Evolutionary conservation across 1,284 basidiomycete genomes (phyloP), one percentile per base, ranked within the genome.

Genomic region (Austropuccinia psidii): DNA sequence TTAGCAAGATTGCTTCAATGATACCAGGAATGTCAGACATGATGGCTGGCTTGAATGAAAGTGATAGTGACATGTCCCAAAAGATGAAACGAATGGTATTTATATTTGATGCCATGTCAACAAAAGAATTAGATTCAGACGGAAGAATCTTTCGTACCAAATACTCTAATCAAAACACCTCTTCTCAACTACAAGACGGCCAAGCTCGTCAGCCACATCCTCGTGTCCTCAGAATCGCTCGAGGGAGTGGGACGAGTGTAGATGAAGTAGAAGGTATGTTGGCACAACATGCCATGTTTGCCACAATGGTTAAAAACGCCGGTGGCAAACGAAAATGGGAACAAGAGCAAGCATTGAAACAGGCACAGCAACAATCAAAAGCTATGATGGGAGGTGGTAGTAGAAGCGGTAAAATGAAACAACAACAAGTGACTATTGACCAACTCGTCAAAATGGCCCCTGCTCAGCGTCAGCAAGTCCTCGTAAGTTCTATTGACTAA

Each of bases 1-100:
- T 99, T 73, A 93, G 90, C 78, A 98, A 98, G 83, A 93, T 99
- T 78, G 94, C 95, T 17, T 93, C 91, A 24, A 98, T 98, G 93
- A 98, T 99, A 75, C 95, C 95, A 2, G 95, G 95, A 37, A 86
- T 99, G 78, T 90, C 92, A 19, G 89, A 90, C 76, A 91, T 92
- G 49, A 84, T 98, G 80, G 85, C 98, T 73, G 88, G 89, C 79
- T 64, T 72, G 62, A 79, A 79, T 49, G 93, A 91, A 47, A 89
- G 89, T 35, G 91, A 93, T 79, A 93, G 96, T 80, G 92, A 91
- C 43, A 88, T 90, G 0, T 77, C 80, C 4, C 82, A 87, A 77
- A 89, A 91, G 75, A 89, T 99, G 87, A 98, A 98, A 83, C 88
- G 93, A 75, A 94, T 99, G 91, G 90, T 98, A 77, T 98, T 90